Percentiles rank a stretch among this genome's conserved stretches.
These are phyloP conservation scores for Penicillium janthinellum DNA, from an alignment of 2,329 filamentous ascomycete species.

Conservation along the genomic window DNA sequence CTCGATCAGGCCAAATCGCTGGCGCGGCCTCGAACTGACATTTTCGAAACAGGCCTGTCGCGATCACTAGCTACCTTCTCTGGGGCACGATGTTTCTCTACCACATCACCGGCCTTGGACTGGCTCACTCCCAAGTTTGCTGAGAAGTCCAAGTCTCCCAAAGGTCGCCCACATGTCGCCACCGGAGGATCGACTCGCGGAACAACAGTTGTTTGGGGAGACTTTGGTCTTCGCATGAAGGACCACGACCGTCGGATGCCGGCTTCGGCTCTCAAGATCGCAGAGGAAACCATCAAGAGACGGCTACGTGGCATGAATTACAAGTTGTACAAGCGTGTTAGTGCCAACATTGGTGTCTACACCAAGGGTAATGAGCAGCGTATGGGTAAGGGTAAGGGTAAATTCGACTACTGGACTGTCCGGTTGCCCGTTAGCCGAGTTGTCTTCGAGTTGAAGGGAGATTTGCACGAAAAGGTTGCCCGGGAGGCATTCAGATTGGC, in stretches of 20 bases:
- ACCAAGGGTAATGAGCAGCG: constrained; percentile 93
- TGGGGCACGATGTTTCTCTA: constrained; percentile 69
- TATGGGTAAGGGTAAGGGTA: constrained; percentile 99
- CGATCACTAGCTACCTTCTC: constrained; percentile 35
- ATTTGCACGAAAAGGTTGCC: constrained; percentile 91
- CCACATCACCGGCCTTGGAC: constrained; percentile 61
- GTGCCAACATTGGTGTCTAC: constrained; percentile 93
- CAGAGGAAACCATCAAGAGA: constrained; percentile 89
- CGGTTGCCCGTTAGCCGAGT: constrained; percentile 89
- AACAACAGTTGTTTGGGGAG: constrained; percentile 94
- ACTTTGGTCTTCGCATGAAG: constrained; percentile 89
- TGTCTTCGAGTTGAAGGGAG: constrained; percentile 87
- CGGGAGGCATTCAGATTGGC: constrained; percentile 92
- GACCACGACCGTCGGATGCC: constrained; percentile 92
- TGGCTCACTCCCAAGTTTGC: constrained; percentile 83
- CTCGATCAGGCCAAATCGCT: constrained; percentile 1
- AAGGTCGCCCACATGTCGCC: constrained; percentile 82
- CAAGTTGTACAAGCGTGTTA: constrained; percentile 85
- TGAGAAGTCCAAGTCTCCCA: constrained; percentile 83
- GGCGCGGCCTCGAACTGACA: constrained; percentile 22
- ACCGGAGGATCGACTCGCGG: constrained; percentile 90
- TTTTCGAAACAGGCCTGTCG: constrained; percentile 29
- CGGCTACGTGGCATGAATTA: constrained; percentile 89
- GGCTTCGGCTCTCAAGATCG: constrained; percentile 81
- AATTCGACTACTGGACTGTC: constrained; percentile 94